Percentiles rank a stretch among this genome's conserved stretches.
Conservation (phyloP, 2,329 filamentous ascomycete genomes). For the Neocatenulostroma microsporum region DNA sequence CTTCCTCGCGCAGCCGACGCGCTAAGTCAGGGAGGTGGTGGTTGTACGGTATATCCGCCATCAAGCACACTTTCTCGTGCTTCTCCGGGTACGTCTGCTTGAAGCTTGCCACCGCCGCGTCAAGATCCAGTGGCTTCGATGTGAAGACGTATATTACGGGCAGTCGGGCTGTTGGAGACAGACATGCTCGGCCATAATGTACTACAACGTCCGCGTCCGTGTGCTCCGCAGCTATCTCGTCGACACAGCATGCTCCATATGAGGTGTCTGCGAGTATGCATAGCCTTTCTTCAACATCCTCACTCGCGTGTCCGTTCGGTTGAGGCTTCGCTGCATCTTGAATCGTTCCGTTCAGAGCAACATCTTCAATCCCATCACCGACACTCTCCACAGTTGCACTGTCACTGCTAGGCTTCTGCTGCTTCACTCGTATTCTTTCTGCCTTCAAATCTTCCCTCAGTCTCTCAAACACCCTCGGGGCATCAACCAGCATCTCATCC, state of each 20-base stretch:
- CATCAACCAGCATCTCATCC: slow-evolving; percentile 83
- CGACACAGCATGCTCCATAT: slow-evolving; percentile 93
- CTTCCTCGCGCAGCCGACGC: slow-evolving; percentile 47
- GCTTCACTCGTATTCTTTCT: too few relatives aligned
- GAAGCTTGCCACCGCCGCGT: slow-evolving; percentile 54
- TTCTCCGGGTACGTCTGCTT: slow-evolving; percentile 59
- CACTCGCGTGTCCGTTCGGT: slow-evolving; percentile 16
- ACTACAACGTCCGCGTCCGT: slow-evolving; percentile 83
- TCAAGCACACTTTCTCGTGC: slow-evolving; percentile 61
- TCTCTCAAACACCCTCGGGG: slow-evolving; percentile 66
- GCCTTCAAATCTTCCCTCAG: slow-evolving; percentile 47
- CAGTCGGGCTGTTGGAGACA: slow-evolving; percentile 79
- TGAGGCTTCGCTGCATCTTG: background rate
- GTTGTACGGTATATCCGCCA: slow-evolving; percentile 84
- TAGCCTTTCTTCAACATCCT: slow-evolving; percentile 43
- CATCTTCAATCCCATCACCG: background rate
- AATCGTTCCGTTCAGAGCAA: background rate
- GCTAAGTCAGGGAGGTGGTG: slow-evolving; percentile 60
- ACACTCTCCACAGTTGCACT: slow-evolving; percentile 8
- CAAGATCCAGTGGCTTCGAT: slow-evolving; percentile 57
- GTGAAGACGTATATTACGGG: slow-evolving; percentile 92
- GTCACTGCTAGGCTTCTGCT: too few relatives aligned
- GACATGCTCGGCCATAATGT: slow-evolving; percentile 86
- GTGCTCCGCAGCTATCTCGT: slow-evolving; percentile 94
- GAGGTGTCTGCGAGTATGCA: slow-evolving; percentile 93